Evolutionary conservation across 257 asterid species (phyloP).

Genomic region (Solanum paucissectum): DNA sequence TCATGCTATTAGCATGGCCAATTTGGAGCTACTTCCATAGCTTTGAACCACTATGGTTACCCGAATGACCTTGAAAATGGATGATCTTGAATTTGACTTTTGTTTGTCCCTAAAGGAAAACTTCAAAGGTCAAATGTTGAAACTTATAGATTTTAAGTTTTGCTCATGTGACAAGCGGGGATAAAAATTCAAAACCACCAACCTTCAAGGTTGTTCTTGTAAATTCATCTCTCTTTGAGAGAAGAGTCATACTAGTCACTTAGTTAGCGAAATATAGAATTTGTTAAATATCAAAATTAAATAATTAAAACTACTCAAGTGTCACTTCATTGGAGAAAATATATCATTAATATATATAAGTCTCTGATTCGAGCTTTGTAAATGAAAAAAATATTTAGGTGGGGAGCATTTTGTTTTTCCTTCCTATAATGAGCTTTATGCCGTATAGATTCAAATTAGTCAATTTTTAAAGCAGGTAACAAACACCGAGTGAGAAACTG

Average conservation of each 20-base stretch:
- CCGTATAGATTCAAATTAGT: neutral
- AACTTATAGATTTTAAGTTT: too few species aligned
- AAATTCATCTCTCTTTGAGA: neutral
- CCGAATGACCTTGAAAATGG: too few species aligned
- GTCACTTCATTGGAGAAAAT: neutral
- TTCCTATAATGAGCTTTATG: neutral
- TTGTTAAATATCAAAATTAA: neutral
- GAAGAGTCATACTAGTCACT: too few species aligned
- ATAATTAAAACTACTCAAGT: neutral
- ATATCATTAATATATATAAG: neutral
- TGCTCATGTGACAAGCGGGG: too few species aligned
- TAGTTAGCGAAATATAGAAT: neutral
- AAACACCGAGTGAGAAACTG: neutral
- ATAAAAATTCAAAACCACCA: too few species aligned
- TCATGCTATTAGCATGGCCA: neutral
- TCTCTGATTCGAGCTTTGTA: neutral
- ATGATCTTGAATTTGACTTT: too few species aligned
- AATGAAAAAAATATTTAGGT: neutral
- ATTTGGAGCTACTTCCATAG: neutral
- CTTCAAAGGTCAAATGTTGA: too few species aligned
- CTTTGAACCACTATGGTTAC: too few species aligned
- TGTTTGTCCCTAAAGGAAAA: too few species aligned
- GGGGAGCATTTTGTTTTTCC: neutral
- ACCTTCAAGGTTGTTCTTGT: neutral
- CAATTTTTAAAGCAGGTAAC: neutral